Percentiles rank a stretch among this genome's conserved stretches.
phyloP scores from a whole-genome alignment of 345 rosid genomes.

The Citrus unshiu region DNA sequence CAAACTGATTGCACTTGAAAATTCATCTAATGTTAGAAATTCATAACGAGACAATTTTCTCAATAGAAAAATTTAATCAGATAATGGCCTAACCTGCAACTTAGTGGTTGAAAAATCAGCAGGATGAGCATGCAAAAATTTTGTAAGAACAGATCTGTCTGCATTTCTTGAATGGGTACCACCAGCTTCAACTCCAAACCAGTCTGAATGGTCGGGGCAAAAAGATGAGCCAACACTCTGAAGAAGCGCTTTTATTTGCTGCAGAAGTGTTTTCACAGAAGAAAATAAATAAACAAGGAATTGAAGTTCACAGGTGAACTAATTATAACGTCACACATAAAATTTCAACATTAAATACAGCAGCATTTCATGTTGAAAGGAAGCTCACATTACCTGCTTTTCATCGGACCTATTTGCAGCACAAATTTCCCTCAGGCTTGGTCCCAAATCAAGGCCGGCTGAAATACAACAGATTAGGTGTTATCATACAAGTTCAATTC shows the following conservation, averaged over 20 bases:
- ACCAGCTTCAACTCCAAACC: conserved; percentile 64
- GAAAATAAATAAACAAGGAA: background rate
- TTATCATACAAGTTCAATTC: conserved; percentile 1
- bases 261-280: conserved; percentile 27
- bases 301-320: background rate
- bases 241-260: conserved; percentile 93
- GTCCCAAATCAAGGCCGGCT: conserved; percentile 80
- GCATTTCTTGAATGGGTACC: conserved; percentile 64
- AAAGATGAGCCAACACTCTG: conserved; percentile 66
- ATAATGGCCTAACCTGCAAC: conserved; percentile 60
- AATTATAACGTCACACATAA: background rate
- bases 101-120: conserved; percentile 76
- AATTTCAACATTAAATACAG: background rate
- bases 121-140: conserved; percentile 80
- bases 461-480: conserved; percentile 23
- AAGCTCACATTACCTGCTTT: conserved; percentile 57
- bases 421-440: conserved; percentile 81
- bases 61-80: background rate
- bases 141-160: conserved; percentile 73
- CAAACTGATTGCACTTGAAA: background rate
- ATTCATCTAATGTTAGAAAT: background rate
- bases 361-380: conserved; percentile 4
- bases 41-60: background rate
- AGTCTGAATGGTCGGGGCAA: conserved; percentile 71
- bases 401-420: conserved; percentile 86